Evolutionary conservation across 225 moss, liverwort and hornwort species (phyloP).

Genomic region (Takakia lepidozioides): DNA sequence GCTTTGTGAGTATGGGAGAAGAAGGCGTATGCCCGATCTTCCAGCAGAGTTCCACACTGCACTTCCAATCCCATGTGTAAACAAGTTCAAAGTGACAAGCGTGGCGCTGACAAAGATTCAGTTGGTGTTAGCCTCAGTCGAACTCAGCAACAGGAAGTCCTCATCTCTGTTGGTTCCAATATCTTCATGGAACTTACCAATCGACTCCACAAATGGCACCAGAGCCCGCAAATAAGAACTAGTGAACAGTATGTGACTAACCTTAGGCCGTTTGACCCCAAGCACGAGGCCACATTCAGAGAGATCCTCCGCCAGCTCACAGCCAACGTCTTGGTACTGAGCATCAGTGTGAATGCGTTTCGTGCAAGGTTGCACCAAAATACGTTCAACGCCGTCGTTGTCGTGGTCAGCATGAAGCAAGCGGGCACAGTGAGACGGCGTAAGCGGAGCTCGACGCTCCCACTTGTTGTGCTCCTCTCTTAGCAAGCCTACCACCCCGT

Average conservation of each 20-base stretch:
- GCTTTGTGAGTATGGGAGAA: conserved; percentile 95
- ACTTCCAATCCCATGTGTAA: conserved; percentile 14
- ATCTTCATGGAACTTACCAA: no score
- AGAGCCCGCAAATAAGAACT: no score
- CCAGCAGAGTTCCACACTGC: conserved; percentile 53
- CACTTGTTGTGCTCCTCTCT: conserved; percentile 84
- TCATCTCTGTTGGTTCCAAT: no score
- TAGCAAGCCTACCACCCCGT: conserved; percentile 70
- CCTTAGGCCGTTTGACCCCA: conserved; percentile 88
- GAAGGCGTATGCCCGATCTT: conserved; percentile 69
- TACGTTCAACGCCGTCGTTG: conserved; percentile 52
- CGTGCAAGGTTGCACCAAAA: conserved; percentile 81
- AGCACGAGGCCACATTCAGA: conserved; percentile 74
- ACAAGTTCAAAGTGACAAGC: no score
- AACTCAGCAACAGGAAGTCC: no score
- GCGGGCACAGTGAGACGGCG: conserved; percentile 72
- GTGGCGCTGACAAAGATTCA: no score
- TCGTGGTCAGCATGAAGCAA: conserved; percentile 51
- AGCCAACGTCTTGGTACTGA: conserved; percentile 71
- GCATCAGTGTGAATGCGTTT: conserved; percentile 73
- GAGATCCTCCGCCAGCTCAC: conserved; percentile 74
- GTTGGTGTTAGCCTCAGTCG: no score
- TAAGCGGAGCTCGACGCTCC: conserved; percentile 95
- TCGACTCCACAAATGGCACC: no score
- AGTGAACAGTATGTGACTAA: no score